These are phyloP conservation scores for Globisporangium splendens DNA, from an alignment of 352 stramenopile genomes.

Conservation along the genomic window DNA sequence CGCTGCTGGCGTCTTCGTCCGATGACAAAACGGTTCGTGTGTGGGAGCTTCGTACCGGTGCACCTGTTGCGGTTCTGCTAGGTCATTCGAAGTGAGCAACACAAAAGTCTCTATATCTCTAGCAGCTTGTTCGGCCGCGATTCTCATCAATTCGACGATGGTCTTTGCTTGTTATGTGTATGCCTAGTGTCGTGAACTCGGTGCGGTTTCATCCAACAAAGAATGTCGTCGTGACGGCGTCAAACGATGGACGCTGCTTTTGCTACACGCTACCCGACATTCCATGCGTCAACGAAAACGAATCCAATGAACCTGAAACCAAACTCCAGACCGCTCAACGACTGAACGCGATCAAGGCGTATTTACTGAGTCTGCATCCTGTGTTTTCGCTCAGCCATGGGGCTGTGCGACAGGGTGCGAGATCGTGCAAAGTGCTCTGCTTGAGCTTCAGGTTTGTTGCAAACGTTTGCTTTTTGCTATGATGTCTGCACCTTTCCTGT, in stretches of 20 bases:
- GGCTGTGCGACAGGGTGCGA: slow-evolving; percentile 34
- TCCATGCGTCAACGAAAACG: slow-evolving; percentile 22
- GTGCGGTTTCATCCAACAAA: slow-evolving; percentile 84
- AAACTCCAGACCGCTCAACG: slow-evolving; percentile 80
- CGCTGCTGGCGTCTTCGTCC: slow-evolving; percentile 79
- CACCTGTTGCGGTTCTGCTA: slow-evolving; percentile 79
- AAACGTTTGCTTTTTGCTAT: no score
- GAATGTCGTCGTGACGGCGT: slow-evolving; percentile 89
- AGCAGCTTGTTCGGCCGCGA: no score
- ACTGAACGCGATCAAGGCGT: slow-evolving; percentile 63
- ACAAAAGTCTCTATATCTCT: slow-evolving; percentile 28
- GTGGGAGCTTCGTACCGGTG: slow-evolving; percentile 83
- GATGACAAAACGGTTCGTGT: slow-evolving; percentile 88
- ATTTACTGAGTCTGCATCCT: slow-evolving; percentile 77
- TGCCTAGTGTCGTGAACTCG: slow-evolving; percentile 69
- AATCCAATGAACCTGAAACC: slow-evolving; percentile 32
- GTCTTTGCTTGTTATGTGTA: background rate
- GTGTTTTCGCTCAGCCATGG: slow-evolving; percentile 75
- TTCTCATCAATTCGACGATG: background rate
- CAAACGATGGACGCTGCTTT: slow-evolving; percentile 90
- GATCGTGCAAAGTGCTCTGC: slow-evolving; percentile 74
- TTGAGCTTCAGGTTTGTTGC: slow-evolving; percentile 43
- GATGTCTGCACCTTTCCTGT: no score
- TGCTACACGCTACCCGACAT: slow-evolving; percentile 89
- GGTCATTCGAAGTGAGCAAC: slow-evolving; percentile 70